phyloP scores from a whole-genome alignment of 1,284 basidiomycete species.

The Rhodotorula sp. region DNA sequence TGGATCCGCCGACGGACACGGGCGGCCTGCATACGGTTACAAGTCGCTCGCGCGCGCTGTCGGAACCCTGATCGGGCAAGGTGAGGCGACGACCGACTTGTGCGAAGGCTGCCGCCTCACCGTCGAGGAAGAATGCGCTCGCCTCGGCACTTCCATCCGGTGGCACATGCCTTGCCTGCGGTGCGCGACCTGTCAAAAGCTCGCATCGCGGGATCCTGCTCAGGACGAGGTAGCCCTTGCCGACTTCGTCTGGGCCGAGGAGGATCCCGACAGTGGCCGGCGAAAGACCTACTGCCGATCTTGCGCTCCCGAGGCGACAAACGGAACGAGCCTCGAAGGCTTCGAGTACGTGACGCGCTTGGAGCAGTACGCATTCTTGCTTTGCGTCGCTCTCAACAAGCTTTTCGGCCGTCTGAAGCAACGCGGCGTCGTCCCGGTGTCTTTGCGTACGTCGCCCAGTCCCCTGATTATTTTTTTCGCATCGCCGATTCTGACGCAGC shows the following conservation, averaged over 20 bases:
- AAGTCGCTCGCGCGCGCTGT: constrained; percentile 42
- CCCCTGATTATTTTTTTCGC: constrained; percentile 13
- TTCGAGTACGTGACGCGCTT: constrained; percentile 89
- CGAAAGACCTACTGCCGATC: constrained; percentile 61
- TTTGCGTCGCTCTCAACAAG: constrained; percentile 91
- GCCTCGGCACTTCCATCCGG: constrained; percentile 86
- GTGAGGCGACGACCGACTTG: constrained; percentile 61
- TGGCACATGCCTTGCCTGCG: constrained; percentile 94
- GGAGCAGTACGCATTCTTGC: constrained; percentile 95
- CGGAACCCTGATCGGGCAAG: constrained; percentile 48
- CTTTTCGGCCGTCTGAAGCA: constrained; percentile 87
- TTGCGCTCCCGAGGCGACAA: constrained; percentile 52
- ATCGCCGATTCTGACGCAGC: constrained; percentile 7
- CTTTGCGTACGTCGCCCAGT: constrained; percentile 60
- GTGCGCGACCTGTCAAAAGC: constrained; percentile 75
- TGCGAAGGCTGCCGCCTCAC: constrained; percentile 85
- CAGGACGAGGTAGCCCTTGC: constrained; percentile 11
- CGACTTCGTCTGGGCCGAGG: constrained; percentile 29
- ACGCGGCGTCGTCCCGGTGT: constrained; percentile 80
- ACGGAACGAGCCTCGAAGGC: constrained; percentile 52
- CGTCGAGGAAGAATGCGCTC: constrained; percentile 94
- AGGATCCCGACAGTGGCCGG: constrained; percentile 39
- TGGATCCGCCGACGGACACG: constrained; percentile 29
- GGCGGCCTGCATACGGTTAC: constrained; percentile 46
- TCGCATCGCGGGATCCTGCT: constrained; percentile 52